Percentiles rank a stretch among this genome's conserved stretches.
Evolutionary conservation across 164 flowering plant genomes (phyloP).

Genomic region (Platanus orientalis): DNA sequence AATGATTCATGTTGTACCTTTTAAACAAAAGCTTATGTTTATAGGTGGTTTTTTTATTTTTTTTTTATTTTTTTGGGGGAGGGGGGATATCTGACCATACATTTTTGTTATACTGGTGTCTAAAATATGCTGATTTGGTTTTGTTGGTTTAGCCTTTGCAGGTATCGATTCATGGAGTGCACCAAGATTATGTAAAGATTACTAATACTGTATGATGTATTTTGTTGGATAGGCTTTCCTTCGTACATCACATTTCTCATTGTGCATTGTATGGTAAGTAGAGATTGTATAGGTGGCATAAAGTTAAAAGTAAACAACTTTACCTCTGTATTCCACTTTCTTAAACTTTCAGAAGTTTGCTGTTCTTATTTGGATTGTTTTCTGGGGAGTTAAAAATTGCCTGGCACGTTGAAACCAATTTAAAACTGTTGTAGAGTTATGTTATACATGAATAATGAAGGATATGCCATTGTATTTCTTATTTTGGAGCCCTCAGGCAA

Average conservation of each 20-base stretch:
- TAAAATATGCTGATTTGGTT: too few species aligned
- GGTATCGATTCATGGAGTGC: not conserved
- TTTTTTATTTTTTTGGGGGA: too few species aligned
- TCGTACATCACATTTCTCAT: not conserved
- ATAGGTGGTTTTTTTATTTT: too few species aligned
- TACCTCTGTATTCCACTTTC: conserved; percentile 8
- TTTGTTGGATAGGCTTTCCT: not conserved
- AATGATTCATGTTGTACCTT: too few species aligned
- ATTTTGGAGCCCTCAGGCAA: not conserved
- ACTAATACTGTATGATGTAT: not conserved
- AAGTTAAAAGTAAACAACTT: conserved; percentile 13
- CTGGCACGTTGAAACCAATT: not conserved
- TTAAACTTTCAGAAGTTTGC: conserved; percentile 4
- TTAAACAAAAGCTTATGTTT: too few species aligned
- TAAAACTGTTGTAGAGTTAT: not conserved
- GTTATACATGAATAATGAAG: not conserved
- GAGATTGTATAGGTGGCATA: conserved; percentile 20
- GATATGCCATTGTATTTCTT: not conserved
- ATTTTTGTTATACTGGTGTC: too few species aligned
- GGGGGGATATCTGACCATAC: too few species aligned
- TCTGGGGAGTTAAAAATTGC: not conserved
- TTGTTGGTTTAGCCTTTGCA: not conserved
- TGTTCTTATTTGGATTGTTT: not conserved
- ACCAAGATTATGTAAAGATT: not conserved
- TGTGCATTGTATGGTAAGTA: conserved; percentile 11